Conservation (phyloP, 805 yeast genomes). For the Lipomyces chichibuensis region DNA sequence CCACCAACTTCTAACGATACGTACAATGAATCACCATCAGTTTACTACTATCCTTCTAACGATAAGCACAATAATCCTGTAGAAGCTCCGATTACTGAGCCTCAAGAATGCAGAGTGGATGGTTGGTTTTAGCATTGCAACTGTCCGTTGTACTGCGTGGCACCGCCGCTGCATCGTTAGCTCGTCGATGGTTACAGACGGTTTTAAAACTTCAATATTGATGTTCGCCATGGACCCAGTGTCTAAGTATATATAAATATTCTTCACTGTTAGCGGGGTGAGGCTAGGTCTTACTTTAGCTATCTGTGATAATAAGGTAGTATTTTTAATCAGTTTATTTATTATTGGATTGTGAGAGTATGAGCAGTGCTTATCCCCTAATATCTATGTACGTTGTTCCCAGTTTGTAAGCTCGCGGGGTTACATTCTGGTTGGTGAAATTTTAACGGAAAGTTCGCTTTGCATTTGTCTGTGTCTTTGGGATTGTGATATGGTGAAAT, state of each 20-base stretch:
- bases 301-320: background rate
- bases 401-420: background rate
- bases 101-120: background rate
- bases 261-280: background rate
- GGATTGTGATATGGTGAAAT: background rate
- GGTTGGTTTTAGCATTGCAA: background rate
- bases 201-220: background rate
- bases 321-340: background rate
- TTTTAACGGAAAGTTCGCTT: background rate
- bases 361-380: background rate
- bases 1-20: background rate
- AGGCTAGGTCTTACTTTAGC: background rate
- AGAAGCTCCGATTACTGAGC: background rate
- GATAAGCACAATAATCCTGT: background rate
- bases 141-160: background rate
- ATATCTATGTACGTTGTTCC: background rate
- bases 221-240: background rate
- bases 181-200: background rate
- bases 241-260: background rate
- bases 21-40: background rate
- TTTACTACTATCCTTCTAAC: too few species aligned
- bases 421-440: background rate
- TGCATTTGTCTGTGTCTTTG: background rate
- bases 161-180: background rate
- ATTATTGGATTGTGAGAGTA: background rate